These are phyloP conservation scores for Dissoconium aciculare DNA, from an alignment of 2,329 filamentous ascomycete genomes.

Conservation along the genomic window DNA sequence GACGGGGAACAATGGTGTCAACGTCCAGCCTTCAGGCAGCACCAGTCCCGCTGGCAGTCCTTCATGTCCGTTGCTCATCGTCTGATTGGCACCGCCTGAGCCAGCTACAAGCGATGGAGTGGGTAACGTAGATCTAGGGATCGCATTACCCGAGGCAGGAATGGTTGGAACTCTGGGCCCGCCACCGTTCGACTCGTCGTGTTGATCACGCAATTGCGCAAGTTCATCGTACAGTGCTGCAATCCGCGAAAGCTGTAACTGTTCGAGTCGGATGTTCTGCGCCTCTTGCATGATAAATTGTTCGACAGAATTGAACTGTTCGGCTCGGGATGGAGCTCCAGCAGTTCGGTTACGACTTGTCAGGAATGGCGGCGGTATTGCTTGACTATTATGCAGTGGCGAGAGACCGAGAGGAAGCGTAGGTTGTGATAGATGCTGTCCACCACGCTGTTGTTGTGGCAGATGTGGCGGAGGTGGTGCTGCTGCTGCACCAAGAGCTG, in stretches of 20 bases:
- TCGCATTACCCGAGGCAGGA: background rate
- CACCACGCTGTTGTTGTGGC: too few relatives aligned
- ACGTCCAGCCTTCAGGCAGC: conserved; percentile 39
- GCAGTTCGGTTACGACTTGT: too few relatives aligned
- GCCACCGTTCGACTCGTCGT: conserved; percentile 12
- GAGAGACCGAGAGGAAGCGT: background rate
- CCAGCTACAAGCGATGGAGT: conserved; percentile 9
- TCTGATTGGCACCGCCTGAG: conserved; percentile 14
- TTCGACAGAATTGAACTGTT: conserved; percentile 51
- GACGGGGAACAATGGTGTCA: conserved; percentile 31
- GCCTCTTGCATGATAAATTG: conserved; percentile 55
- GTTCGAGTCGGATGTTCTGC: conserved; percentile 44
- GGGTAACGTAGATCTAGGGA: background rate
- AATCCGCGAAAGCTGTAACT: conserved; percentile 55
- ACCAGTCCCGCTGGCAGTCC: conserved; percentile 36
- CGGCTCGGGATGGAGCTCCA: too few relatives aligned
- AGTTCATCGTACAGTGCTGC: conserved; percentile 54
- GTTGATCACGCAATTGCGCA: conserved; percentile 41
- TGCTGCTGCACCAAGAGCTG: background rate
- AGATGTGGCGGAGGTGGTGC: too few relatives aligned
- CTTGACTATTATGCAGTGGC: background rate
- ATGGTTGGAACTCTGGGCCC: background rate
- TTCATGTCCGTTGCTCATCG: conserved; percentile 30
- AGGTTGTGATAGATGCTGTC: background rate
- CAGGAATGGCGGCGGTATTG: conserved; percentile 28